Base-by-base conservation (phyloP, 176 grass and related monocot genomes). In the Ampelocalamus luodianensis region DNA sequence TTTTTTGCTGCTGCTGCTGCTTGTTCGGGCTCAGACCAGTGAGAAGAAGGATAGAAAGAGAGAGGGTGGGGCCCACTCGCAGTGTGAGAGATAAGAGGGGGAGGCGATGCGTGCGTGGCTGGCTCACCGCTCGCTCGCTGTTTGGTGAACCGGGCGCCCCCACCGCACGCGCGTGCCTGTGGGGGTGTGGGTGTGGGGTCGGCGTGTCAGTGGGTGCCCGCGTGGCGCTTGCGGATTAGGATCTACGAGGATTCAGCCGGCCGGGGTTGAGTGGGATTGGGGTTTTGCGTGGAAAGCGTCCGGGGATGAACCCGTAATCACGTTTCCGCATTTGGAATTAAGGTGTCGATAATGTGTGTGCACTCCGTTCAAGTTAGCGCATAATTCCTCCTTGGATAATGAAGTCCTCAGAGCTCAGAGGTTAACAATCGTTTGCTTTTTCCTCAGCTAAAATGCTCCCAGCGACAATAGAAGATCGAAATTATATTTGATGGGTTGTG, bases 231-330 rank as follows among this genome's bases (percentile, higher is more conserved):
- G 49, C 36, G 65, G 16, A 55, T 20, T 55, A 55, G 37, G 79
- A 71, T 69, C 38, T 13, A 27, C 34, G 17, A 2, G 24, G 76
- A 29, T 34, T 50, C 20, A 10, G 66, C 18, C 18, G 79, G 66
- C 18, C 18, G 79, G 5, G 37, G 38, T 14, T 58, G 20, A 11
- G 65, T 23, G 8, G 37, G 65, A 8, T 1, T 29, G 29, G 29
- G 29, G n/a, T n/a, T n/a, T n/a, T 10, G 58, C 24, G 16, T 14
- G 67, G 80, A 82, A 82, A 72, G 67, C 80, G 37, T 1, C 8
- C 12, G 6, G 46, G 7, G 29, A 23, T 37, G 77, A 22, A 36
- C 60, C 9, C 26, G 24, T 5, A 34, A 68, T 81, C 53, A 81
- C 46, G 65, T 56, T 42, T 70, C 34, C 37, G 14, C 34, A 17